These are phyloP conservation scores for Vigna angularis DNA, from an alignment of 306 rosid genomes.

Conservation along the genomic window DNA sequence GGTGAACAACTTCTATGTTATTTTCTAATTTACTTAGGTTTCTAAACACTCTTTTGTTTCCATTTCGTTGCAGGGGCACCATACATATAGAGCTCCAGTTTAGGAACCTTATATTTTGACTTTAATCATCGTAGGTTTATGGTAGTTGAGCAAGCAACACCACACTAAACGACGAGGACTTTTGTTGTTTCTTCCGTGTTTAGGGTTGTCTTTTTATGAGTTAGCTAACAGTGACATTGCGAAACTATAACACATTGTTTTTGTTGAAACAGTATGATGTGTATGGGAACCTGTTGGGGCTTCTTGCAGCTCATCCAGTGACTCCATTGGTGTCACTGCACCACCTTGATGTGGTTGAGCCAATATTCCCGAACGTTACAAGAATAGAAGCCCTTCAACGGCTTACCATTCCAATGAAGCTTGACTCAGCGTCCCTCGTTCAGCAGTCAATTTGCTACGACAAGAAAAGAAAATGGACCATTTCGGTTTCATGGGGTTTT, in stretches of 20 bases:
- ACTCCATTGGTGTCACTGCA: slow-evolving; percentile 90
- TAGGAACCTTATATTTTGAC: slow-evolving; percentile 11
- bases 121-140: neutral
- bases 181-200: neutral
- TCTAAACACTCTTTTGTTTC: slow-evolving; percentile 15
- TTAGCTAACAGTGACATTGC: neutral
- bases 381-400: slow-evolving; percentile 76
- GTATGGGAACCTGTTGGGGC: slow-evolving; percentile 93
- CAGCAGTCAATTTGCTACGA: slow-evolving; percentile 96
- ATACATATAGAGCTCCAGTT: neutral
- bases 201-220: neutral
- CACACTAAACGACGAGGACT: slow-evolving; percentile 3
- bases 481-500: slow-evolving; percentile 96
- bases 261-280: slow-evolving; percentile 82
- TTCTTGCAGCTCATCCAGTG: slow-evolving; percentile 95
- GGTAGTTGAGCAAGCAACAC: slow-evolving; percentile 29
- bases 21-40: slow-evolving; percentile 7
- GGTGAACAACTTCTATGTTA: slow-evolving; percentile 9
- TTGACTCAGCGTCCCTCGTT: slow-evolving; percentile 87
- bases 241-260: neutral
- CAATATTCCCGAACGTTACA: slow-evolving; percentile 83
- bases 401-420: slow-evolving; percentile 69
- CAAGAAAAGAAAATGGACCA: slow-evolving; percentile 68
- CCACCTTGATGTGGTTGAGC: slow-evolving; percentile 97
- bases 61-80: neutral